Conservation (phyloP, 2,329 filamentous ascomycete species). For the Sporothrix euskadiensis region DNA sequence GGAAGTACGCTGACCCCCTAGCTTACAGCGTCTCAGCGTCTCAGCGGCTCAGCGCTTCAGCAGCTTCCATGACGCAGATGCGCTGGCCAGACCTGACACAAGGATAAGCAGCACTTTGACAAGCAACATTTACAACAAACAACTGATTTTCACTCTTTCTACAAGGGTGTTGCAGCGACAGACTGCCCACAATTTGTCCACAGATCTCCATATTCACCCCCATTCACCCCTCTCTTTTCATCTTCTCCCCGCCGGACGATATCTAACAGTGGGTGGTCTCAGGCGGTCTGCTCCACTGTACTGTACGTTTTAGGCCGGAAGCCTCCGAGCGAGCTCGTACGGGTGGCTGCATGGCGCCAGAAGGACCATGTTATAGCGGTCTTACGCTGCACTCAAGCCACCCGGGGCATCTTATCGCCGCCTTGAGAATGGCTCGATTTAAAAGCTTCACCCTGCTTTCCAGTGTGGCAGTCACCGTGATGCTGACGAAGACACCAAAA, state of each 20-base stretch:
- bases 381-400: background rate
- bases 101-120: background rate
- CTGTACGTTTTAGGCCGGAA: constrained; percentile 17
- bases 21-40: background rate
- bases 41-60: background rate
- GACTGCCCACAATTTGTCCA: background rate
- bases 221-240: background rate
- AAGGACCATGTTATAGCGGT: background rate
- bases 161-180: background rate
- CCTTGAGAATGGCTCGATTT: constrained; percentile 6
- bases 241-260: background rate
- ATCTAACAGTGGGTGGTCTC: background rate
- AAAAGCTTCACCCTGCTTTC: background rate
- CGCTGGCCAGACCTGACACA: background rate
- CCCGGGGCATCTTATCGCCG: constrained; percentile 7
- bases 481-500: background rate
- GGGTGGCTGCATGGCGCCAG: background rate
- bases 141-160: background rate
- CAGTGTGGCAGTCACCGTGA: background rate
- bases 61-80: background rate
- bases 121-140: background rate
- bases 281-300: constrained; percentile 6
- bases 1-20: background rate
- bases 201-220: background rate
- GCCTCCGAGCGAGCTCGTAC: constrained; percentile 22